Conservation (phyloP, 208 protist species). For the Naegleria fowleri region DNA sequence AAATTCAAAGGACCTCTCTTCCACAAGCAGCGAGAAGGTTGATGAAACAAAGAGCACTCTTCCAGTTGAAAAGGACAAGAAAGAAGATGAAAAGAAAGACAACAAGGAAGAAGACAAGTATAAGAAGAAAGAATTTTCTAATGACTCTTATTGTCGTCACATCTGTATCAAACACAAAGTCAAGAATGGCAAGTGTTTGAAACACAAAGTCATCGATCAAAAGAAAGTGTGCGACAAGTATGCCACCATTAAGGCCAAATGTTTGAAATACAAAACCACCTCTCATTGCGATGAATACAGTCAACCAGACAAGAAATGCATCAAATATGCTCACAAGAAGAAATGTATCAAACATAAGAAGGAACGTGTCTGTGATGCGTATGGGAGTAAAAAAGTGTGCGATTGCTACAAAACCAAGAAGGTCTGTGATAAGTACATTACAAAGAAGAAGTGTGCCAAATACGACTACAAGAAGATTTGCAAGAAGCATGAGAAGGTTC, state of each 20-base stretch:
- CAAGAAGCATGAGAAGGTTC: neutral
- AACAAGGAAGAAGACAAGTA: too few species aligned
- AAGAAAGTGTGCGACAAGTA: neutral
- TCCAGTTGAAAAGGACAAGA: too few species aligned
- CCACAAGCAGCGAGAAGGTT: too few species aligned
- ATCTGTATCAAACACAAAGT: neutral
- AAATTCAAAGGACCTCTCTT: too few species aligned
- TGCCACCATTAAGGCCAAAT: neutral
- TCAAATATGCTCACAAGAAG: neutral
- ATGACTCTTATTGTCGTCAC: neutral
- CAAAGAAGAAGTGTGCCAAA: neutral
- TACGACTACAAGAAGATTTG: neutral
- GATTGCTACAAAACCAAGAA: neutral
- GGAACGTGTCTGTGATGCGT: neutral
- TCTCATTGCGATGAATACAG: neutral
- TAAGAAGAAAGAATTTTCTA: too few species aligned
- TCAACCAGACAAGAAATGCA: neutral
- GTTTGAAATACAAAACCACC: neutral
- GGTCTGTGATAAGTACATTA: neutral
- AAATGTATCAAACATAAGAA: neutral
- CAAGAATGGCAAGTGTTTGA: neutral
- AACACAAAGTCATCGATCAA: neutral
- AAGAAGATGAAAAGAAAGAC: too few species aligned
- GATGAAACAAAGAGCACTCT: too few species aligned
- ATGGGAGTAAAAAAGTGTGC: neutral